Base-by-base conservation (phyloP, 306 rosid species). In the Begonia peltatifolia region DNA sequence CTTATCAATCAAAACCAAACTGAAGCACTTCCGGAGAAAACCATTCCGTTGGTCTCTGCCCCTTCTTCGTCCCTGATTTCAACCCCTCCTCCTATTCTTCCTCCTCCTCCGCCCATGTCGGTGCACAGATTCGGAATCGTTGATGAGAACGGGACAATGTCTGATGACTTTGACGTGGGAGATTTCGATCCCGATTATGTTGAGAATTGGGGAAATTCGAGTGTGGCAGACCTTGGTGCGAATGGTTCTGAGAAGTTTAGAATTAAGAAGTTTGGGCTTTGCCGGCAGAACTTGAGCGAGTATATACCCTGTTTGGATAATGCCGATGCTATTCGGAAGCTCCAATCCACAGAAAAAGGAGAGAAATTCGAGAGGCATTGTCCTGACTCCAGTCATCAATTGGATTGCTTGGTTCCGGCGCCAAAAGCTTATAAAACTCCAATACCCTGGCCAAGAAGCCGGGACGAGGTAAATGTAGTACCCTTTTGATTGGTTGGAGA, bases 261-360 rank as follows among this genome's bases (percentile, higher is more conserved):
- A 23, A 67, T 80, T 17, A 70, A 71, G 65, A 85, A 61, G 60
- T 90, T 90, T 35, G 57, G 64, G 56, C 59, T 78, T 46, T 90
- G 97, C 63, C 64, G 79, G 6, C 52, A 49, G 12, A 59, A 18
- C 42, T 72, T 72, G 94, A 72, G 83, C 14, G 97, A 90, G 80
- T 85, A 74, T 55, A 83, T 90, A 59, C 97, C 95, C 25, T 90
- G 95, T 74, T 75, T 90, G 81, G 97, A 90, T 66, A 85, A 90
- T 57, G 66, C 6, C 6, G 76, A 66, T 11, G 95, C 86, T 42
- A 76, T 83, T 69, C 58, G 58, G 70, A 71, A 58, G 78, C 81
- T 90, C 3, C 59, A 50, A 23, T 80, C 95, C 3, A 83, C 78
- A 13, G 74, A 59, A 17, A 85, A 63, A 63, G 97, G 97, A 6